Conservation (phyloP, 2,329 filamentous ascomycete species). For the Magnaporthiopsis incrustans region DNA sequence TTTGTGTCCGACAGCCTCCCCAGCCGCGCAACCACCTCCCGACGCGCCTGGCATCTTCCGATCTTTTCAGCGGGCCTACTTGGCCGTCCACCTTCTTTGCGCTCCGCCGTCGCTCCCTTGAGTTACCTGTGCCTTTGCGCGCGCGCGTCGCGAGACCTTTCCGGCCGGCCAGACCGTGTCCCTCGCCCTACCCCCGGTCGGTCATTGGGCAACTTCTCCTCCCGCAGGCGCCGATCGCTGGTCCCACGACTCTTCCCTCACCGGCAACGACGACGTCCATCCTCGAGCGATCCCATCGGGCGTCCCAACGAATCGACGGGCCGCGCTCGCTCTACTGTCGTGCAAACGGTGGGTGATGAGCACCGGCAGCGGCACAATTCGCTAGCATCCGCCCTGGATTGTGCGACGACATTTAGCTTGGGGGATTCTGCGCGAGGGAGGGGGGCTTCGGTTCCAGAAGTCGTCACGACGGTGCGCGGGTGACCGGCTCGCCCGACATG, state of each 20-base stretch:
- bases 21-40: background rate
- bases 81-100: background rate
- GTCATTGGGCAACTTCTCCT: background rate
- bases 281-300: background rate
- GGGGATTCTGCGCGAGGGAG: background rate
- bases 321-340: background rate
- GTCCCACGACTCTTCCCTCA: background rate
- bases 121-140: background rate
- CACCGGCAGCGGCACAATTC: background rate
- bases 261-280: background rate
- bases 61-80: background rate
- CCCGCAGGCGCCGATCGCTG: background rate
- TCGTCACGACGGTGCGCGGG: background rate
- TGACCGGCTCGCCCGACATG: conserved; percentile 9
- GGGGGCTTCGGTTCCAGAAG: background rate
- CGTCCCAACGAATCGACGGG: background rate
- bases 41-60: background rate
- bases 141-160: background rate
- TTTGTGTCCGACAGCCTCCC: background rate
- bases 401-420: background rate
- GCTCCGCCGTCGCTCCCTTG: background rate
- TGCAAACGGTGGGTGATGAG: background rate
- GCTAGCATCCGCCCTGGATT: background rate
- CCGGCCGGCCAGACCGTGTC: background rate
- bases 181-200: background rate